phyloP scores from a whole-genome alignment of 2,329 filamentous ascomycete genomes.

The Cercospora sp. region DNA sequence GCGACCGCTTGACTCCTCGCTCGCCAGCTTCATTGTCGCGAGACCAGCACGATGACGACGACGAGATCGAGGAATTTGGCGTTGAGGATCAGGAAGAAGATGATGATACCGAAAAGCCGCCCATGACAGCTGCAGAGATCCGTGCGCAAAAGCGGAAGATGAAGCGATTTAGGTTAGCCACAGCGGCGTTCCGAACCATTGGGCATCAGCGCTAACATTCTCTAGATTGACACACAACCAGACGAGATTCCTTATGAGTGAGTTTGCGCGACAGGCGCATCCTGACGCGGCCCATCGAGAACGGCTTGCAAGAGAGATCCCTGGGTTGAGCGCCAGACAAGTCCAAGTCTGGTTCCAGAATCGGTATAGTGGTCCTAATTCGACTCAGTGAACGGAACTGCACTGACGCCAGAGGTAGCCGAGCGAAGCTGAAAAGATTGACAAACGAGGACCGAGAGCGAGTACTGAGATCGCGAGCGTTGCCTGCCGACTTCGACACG shows the following conservation, averaged over 20 bases:
- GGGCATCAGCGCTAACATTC: slow-evolving; percentile 21
- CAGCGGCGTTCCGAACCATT: background rate
- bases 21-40: slow-evolving; percentile 38
- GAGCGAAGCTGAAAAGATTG: slow-evolving; percentile 62
- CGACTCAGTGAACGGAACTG: background rate
- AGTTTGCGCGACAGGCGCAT: slow-evolving; percentile 92
- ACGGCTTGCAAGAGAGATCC: slow-evolving; percentile 82
- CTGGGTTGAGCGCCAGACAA: slow-evolving; percentile 84
- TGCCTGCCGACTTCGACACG: slow-evolving; percentile 62
- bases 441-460: slow-evolving; percentile 62
- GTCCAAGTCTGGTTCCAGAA: slow-evolving; percentile 99
- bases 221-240: slow-evolving; percentile 87
- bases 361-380: slow-evolving; percentile 57
- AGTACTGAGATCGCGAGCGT: slow-evolving; percentile 60
- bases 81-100: slow-evolving; percentile 31
- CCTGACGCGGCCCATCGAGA: slow-evolving; percentile 90
- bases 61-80: slow-evolving; percentile 45
- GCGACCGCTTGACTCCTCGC: slow-evolving; percentile 48
- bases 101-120: slow-evolving; percentile 32
- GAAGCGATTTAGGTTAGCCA: slow-evolving; percentile 73
- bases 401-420: slow-evolving; percentile 42
- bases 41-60: slow-evolving; percentile 42
- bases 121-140: slow-evolving; percentile 50
- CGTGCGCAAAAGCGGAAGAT: slow-evolving; percentile 55
- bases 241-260: slow-evolving; percentile 96